A percentile compares a stretch with the other conserved stretches of the same genome.
phyloP scores from a whole-genome alignment of 2,329 filamentous ascomycete species.

The Pseudogymnoascus sp. region DNA sequence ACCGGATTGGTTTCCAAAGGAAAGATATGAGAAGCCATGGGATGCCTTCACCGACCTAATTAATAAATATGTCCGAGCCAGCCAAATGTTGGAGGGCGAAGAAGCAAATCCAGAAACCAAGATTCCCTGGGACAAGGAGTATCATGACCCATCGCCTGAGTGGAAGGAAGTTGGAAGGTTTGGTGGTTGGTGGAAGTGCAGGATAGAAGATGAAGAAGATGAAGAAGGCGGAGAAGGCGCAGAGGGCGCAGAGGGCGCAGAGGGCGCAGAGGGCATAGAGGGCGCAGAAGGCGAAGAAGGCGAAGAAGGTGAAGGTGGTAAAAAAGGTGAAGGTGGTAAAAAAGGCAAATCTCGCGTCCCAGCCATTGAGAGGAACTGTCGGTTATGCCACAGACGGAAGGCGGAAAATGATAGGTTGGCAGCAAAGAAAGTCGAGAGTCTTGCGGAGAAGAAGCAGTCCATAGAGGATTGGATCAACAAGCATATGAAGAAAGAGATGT shows the following conservation, averaged over 20 bases:
- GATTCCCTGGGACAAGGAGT: slow-evolving; percentile 19
- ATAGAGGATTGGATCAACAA: slow-evolving; percentile 2
- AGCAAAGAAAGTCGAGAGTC: not conserved
- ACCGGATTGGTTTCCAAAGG: slow-evolving; percentile 25
- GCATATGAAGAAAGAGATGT: not conserved
- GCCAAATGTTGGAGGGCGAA: slow-evolving; percentile 12
- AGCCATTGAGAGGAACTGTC: not conserved
- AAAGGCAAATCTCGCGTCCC: slow-evolving; percentile 9
- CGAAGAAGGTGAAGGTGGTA: slow-evolving; percentile 9
- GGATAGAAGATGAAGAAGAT: slow-evolving; percentile 16
- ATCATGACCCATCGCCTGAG: slow-evolving; percentile 18
- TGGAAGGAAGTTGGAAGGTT: slow-evolving; percentile 20
- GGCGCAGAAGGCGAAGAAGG: slow-evolving; percentile 13
- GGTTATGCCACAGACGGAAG: not conserved
- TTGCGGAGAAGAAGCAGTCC: not conserved
- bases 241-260: too few relatives aligned
- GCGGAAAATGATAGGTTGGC: not conserved
- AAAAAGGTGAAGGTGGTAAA: slow-evolving; percentile 12
- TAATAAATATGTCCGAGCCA: slow-evolving; percentile 18
- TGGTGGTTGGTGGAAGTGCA: slow-evolving; percentile 25
- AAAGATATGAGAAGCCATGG: slow-evolving; percentile 18
- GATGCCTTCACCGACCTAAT: slow-evolving; percentile 15
- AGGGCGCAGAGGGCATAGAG: not conserved
- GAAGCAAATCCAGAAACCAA: slow-evolving; percentile 2
- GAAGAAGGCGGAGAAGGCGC: not conserved